phyloP scores from a whole-genome alignment of 331 rosid genomes.

The Acacia concinna region DNA sequence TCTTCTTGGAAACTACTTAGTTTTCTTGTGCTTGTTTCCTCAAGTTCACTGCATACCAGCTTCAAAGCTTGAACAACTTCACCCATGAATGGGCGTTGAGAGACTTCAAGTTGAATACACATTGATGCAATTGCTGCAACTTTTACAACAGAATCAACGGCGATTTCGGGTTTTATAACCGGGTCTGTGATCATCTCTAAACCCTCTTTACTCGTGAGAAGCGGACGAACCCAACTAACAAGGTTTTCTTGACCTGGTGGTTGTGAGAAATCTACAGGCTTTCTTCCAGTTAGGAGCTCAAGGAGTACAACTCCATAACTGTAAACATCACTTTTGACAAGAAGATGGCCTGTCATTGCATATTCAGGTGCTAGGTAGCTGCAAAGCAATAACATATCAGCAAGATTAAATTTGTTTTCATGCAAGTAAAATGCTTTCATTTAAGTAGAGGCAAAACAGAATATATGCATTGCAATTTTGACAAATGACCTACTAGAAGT shows the following conservation, averaged over 20 bases:
- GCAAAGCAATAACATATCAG: conserved; percentile 36
- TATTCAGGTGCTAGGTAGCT: conserved; percentile 92
- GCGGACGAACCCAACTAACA: conserved; percentile 81
- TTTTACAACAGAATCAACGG: conserved; percentile 60
- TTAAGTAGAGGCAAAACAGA: too few species aligned
- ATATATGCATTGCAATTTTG: too few species aligned
- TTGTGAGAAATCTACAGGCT: conserved; percentile 80
- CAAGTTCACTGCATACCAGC: conserved; percentile 73
- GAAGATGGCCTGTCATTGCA: conserved; percentile 93
- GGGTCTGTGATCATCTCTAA: conserved; percentile 66
- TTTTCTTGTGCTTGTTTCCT: conserved; percentile 43
- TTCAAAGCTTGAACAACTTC: conserved; percentile 93
- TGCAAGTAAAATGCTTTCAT: conserved; percentile 13
- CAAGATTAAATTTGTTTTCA: conserved; percentile 10
- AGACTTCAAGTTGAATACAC: conserved; percentile 88
- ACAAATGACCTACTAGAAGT: too few species aligned
- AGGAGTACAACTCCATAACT: conserved; percentile 94
- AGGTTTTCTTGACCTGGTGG: conserved; percentile 87
- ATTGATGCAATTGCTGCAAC: conserved; percentile 95
- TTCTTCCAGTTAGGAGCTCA: conserved; percentile 84
- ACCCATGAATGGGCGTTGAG: conserved; percentile 92
- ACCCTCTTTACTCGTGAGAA: conserved; percentile 69
- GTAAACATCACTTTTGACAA: conserved; percentile 90
- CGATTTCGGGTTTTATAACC: conserved; percentile 37
- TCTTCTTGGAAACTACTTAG: conserved; percentile 40